Percentiles rank a stretch among this genome's conserved stretches.
Evolutionary conservation across 2,329 filamentous ascomycete genomes (phyloP).

Genomic region (Ceratocystis cacaofunesta): DNA sequence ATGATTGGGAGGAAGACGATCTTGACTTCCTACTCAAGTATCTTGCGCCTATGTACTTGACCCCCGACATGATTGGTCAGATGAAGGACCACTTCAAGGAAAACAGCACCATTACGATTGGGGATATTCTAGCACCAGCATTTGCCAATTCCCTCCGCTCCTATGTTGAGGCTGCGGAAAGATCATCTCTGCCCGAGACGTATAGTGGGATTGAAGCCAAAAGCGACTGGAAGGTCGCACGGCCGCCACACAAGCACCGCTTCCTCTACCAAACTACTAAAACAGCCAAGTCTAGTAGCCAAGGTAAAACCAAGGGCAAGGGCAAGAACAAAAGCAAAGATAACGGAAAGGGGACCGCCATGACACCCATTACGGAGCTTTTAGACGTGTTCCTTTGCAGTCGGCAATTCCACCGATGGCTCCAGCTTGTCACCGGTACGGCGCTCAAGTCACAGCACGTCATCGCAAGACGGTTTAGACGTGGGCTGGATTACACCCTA

Average conservation of each 20-base stretch:
- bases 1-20: conserved; percentile 58
- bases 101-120: conserved; percentile 69
- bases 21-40: conserved; percentile 83
- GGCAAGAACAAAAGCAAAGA: conserved; percentile 9
- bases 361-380: conserved; percentile 56
- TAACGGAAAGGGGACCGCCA: conserved; percentile 9
- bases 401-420: conserved; percentile 75
- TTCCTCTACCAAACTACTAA: conserved; percentile 57
- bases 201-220: conserved; percentile 43
- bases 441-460: conserved; percentile 59
- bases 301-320: conserved; percentile 7
- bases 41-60: conserved; percentile 78
- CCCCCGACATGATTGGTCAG: conserved; percentile 76
- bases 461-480: conserved; percentile 74
- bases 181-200: conserved; percentile 29
- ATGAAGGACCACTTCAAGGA: conserved; percentile 67
- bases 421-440: conserved; percentile 66
- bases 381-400: conserved; percentile 73
- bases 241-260: conserved; percentile 88
- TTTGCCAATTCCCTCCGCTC: conserved; percentile 58
- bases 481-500: conserved; percentile 79
- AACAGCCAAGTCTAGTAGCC: conserved; percentile 27
- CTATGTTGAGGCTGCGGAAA: conserved; percentile 55
- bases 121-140: conserved; percentile 61
- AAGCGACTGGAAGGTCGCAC: conserved; percentile 58